A percentile compares a stretch with the other conserved stretches of the same genome.
Evolutionary conservation across 345 rosid species (phyloP).

Genomic region (Bruguiera sexangula): DNA sequence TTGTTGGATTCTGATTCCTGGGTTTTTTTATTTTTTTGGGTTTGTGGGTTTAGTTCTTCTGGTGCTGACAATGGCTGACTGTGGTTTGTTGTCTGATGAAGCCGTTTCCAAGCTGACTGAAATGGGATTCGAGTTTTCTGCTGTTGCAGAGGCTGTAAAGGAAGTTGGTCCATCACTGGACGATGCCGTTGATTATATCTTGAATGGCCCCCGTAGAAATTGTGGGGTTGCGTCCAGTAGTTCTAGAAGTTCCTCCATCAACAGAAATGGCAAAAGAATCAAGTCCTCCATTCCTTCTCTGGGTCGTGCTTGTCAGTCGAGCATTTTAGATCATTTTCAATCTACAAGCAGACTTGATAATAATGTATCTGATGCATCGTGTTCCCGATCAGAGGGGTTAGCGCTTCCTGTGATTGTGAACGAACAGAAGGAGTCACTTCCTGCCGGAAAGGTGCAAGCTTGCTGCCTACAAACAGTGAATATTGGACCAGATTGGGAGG

Average conservation of each 20-base stretch:
- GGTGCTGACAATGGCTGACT: conserved; percentile 30
- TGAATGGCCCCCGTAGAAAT: conserved; percentile 35
- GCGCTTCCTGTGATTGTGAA: conserved; percentile 16
- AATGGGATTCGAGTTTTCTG: conserved; percentile 66
- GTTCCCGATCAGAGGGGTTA: conserved; percentile 24
- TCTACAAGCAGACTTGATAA: conserved; percentile 20
- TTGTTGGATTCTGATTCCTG: background rate
- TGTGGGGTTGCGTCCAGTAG: conserved; percentile 26
- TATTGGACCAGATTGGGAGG: conserved; percentile 55
- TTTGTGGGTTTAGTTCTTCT: background rate
- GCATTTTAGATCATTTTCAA: conserved; percentile 57
- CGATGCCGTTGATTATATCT: conserved; percentile 50
- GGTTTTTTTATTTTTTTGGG: background rate
- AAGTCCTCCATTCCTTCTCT: conserved; percentile 12
- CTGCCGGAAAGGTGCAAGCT: conserved; percentile 20
- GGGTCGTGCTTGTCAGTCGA: conserved; percentile 48
- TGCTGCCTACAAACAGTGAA: conserved; percentile 30
- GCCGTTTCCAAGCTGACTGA: conserved; percentile 46
- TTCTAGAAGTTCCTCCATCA: conserved; percentile 23
- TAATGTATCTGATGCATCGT: conserved; percentile 14
- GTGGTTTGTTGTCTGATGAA: conserved; percentile 25
- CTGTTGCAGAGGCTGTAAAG: conserved; percentile 51
- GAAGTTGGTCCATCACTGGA: conserved; percentile 55
- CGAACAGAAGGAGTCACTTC: conserved; percentile 12
- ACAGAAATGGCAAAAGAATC: background rate